Percentiles rank a stretch among this genome's conserved stretches.
phyloP scores from a whole-genome alignment of 129 eudicot genomes.

The Sambucus nigra region DNA sequence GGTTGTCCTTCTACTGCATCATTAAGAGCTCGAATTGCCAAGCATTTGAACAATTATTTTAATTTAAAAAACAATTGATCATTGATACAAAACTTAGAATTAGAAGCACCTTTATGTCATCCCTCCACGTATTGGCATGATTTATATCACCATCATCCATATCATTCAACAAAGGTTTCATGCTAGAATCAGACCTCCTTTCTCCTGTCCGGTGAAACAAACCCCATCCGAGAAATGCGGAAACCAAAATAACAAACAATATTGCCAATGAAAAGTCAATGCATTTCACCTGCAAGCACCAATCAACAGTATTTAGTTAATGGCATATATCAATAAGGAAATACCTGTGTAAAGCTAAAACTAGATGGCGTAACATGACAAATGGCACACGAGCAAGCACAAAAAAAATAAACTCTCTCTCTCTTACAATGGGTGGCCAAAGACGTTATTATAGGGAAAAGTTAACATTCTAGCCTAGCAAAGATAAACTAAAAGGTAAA shows the following conservation, averaged over 20 bases:
- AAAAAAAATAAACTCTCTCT: too few species aligned
- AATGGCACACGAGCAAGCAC: too few species aligned
- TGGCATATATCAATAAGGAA: neutral
- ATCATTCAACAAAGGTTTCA: conserved; percentile 33
- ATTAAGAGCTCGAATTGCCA: too few species aligned
- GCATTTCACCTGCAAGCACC: conserved; percentile 45
- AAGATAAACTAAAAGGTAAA: too few species aligned
- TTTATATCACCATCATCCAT: conserved; percentile 16
- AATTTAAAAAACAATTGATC: too few species aligned
- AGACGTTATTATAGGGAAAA: too few species aligned
- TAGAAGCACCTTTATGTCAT: conserved; percentile 11
- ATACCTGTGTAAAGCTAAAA: too few species aligned
- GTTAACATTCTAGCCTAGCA: too few species aligned
- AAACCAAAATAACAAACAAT: conserved; percentile 32
- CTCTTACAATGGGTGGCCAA: too few species aligned
- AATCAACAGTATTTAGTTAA: neutral
- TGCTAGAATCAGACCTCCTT: conserved; percentile 24
- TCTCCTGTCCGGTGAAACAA: conserved; percentile 28
- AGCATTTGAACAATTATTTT: too few species aligned
- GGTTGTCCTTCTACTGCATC: too few species aligned
- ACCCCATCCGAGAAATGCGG: conserved; percentile 52
- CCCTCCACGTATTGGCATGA: conserved; percentile 11
- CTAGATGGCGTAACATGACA: too few species aligned
- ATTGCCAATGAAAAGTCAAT: conserved; percentile 35
- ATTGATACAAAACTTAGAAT: neutral